Percentiles rank a stretch among this genome's conserved stretches.
Conservation (phyloP, 1,139 yeast species). For the Pichia sp. region DNA sequence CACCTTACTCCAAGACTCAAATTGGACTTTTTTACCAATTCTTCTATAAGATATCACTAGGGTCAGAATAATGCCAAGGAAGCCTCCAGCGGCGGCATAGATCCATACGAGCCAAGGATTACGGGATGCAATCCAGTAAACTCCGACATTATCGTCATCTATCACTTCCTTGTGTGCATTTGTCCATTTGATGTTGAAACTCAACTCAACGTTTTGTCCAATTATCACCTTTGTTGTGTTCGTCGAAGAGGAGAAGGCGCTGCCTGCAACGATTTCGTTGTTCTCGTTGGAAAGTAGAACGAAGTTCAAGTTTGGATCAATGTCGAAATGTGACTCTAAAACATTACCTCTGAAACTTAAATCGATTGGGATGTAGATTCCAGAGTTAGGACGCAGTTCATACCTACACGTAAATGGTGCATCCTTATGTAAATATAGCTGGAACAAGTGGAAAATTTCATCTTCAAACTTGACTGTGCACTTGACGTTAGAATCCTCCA, state of each 20-base stretch:
- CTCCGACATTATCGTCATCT: constrained; percentile 9
- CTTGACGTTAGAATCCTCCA: constrained; percentile 48
- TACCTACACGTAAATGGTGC: constrained; percentile 69
- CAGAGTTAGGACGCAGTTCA: constrained; percentile 50
- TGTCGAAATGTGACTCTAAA: constrained; percentile 65
- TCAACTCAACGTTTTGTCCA: constrained; percentile 58
- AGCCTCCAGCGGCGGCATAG: constrained; percentile 9
- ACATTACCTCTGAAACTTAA: constrained; percentile 66
- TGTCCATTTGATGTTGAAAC: constrained; percentile 60
- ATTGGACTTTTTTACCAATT: constrained; percentile 22
- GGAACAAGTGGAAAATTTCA: constrained; percentile 67
- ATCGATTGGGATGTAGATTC: constrained; percentile 57
- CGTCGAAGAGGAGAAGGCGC: constrained; percentile 63
- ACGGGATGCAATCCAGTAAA: constrained; percentile 10
- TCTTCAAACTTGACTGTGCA: constrained; percentile 67
- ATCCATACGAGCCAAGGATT: constrained; percentile 11
- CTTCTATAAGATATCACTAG: constrained; percentile 18
- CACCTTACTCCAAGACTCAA: constrained; percentile 24
- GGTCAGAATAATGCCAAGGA: constrained; percentile 16
- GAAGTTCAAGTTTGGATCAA: constrained; percentile 58
- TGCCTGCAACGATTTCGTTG: constrained; percentile 43
- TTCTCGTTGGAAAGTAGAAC: constrained; percentile 37
- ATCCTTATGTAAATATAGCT: constrained; percentile 72
- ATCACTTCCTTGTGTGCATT: constrained; percentile 13
- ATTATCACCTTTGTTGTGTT: constrained; percentile 60